A percentile compares a stretch with the other conserved stretches of the same genome.
phyloP scores from a whole-genome alignment of 2,329 filamentous ascomycete species.

The Exophiala mesophila region DNA sequence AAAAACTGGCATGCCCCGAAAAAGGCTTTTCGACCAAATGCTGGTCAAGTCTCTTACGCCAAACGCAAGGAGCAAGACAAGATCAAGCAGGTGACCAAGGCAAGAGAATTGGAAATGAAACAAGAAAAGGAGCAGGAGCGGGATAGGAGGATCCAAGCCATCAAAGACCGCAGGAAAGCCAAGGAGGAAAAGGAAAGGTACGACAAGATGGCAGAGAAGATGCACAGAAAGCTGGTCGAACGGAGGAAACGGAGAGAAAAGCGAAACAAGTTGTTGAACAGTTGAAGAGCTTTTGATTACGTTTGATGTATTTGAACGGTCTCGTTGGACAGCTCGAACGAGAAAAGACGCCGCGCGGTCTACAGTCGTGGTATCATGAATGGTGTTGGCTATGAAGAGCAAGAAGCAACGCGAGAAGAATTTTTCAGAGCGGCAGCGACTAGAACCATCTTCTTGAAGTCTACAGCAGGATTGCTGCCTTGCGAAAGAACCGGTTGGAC shows the following conservation, averaged over 20 bases:
- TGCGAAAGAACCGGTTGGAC: no score
- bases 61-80: conserved; percentile 68
- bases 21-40: conserved; percentile 75
- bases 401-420: no score
- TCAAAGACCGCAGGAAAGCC: conserved; percentile 77
- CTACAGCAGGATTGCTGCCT: no score
- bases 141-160: conserved; percentile 68
- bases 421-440: no score
- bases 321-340: no score
- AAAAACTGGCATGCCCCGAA: conserved; percentile 90
- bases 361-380: no score
- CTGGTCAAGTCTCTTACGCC: conserved; percentile 73
- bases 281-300: no score
- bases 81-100: conserved; percentile 71
- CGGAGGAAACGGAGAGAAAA: conserved; percentile 92
- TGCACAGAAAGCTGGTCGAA: conserved; percentile 94
- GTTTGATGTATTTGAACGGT: no score
- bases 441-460: no score
- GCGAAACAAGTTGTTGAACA: conserved; percentile 52
- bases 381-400: no score
- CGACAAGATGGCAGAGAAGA: conserved; percentile 91
- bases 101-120: conserved; percentile 92
- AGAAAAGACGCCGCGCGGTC: no score
- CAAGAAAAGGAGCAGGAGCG: conserved; percentile 89
- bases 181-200: conserved; percentile 94